Conservation (phyloP, 2,329 filamentous ascomycete genomes). For the Cytospora leucostoma region DNA sequence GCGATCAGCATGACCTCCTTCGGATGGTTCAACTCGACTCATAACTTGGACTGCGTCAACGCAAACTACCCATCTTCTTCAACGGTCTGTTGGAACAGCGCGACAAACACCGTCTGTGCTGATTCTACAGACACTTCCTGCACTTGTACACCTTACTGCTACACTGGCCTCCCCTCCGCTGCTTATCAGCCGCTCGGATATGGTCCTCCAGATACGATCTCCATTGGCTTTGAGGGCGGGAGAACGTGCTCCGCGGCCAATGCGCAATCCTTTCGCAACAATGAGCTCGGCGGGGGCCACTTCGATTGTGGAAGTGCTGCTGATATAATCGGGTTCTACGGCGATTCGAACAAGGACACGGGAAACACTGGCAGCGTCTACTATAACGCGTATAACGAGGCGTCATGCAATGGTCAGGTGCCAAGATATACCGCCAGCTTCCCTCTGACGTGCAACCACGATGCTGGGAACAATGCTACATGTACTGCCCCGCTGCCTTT, state of each 20-base stretch:
- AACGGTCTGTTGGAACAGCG: constrained; percentile 18
- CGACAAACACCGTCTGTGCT: constrained; percentile 10
- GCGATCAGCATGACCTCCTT: constrained; percentile 18
- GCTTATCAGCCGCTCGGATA: constrained; percentile 20
- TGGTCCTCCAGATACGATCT: constrained; percentile 10
- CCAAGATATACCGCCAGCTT: constrained; percentile 20
- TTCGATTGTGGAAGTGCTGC: constrained; percentile 16
- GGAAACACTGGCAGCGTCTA: constrained; percentile 17
- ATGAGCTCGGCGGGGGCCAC: constrained; percentile 18
- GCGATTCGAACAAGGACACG: constrained; percentile 15
- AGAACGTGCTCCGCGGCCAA: constrained; percentile 2
- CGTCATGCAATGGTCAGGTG: background rate
- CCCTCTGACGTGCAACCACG: constrained; percentile 18
- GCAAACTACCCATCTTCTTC: background rate
- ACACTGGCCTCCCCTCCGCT: background rate
- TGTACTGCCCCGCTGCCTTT: constrained; percentile 23
- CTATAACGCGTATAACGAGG: constrained; percentile 5
- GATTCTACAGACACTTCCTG: constrained; percentile 5
- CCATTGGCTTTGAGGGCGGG: constrained; percentile 2
- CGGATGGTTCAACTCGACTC: constrained; percentile 22
- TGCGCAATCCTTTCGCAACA: background rate
- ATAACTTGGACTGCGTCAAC: constrained; percentile 20
- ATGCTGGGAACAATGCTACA: constrained; percentile 21
- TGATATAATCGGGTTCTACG: constrained; percentile 18
- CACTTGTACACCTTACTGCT: constrained; percentile 9